Evolutionary conservation across 179 eudicot genomes (phyloP).

Genomic region (Spergularia azorica): DNA sequence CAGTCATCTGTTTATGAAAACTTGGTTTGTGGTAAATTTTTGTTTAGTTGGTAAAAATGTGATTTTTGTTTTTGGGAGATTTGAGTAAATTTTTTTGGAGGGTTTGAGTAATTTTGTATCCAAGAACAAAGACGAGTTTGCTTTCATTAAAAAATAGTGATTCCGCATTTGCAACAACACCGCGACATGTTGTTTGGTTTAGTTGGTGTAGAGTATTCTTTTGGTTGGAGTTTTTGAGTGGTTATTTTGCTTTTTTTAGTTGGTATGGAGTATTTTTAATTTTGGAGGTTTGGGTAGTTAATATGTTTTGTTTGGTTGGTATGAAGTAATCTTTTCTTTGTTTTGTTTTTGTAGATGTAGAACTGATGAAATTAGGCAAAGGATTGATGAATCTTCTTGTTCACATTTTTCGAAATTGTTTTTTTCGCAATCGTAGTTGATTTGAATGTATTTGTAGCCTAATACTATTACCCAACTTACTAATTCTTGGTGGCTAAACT

Average conservation of each 20-base stretch:
- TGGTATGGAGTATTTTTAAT: not conserved
- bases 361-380: not conserved
- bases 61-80: too few relatives aligned
- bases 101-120: too few relatives aligned
- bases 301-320: not conserved
- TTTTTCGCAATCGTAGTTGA: not conserved
- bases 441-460: not conserved
- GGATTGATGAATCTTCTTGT: not conserved
- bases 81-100: too few relatives aligned
- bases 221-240: too few relatives aligned
- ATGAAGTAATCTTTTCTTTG: not conserved
- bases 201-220: too few relatives aligned
- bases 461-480: not conserved
- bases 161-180: too few relatives aligned
- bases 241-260: not conserved
- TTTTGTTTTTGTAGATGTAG: not conserved
- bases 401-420: not conserved
- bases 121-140: too few relatives aligned
- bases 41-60: too few relatives aligned
- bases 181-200: too few relatives aligned
- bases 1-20: too few relatives aligned
- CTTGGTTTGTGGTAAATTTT: too few relatives aligned
- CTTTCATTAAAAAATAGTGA: too few relatives aligned
- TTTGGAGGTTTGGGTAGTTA: not conserved
- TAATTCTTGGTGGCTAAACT: conserved; percentile 11